Evolutionary conservation across 2,329 filamentous ascomycete genomes (phyloP).

Genomic region (Alternaria infectoria): DNA sequence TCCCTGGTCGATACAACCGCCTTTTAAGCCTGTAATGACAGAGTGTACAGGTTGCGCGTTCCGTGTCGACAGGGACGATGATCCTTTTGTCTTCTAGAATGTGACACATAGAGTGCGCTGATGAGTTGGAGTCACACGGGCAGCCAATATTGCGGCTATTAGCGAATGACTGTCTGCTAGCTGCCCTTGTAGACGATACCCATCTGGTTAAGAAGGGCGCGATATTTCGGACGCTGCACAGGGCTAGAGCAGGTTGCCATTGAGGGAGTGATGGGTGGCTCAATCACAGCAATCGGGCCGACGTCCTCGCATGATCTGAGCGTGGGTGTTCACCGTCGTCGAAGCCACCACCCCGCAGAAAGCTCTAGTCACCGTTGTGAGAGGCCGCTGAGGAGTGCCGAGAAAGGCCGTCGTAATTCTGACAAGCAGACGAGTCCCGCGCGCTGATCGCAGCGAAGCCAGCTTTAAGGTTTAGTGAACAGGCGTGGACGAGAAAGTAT

Average conservation of each 20-base stretch:
- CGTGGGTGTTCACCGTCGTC: conserved; percentile 9
- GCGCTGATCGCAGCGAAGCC: conserved; percentile 20
- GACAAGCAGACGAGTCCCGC: conserved; percentile 14
- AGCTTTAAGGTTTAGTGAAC: conserved; percentile 28
- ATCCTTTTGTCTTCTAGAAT: conserved; percentile 28
- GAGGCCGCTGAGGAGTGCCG: conserved; percentile 12
- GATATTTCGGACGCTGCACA: not conserved
- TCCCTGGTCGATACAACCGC: conserved; percentile 8
- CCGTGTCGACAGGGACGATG: not conserved
- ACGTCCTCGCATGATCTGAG: conserved; percentile 1
- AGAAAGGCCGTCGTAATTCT: conserved; percentile 9
- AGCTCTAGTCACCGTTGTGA: not conserved
- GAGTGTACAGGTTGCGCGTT: not conserved
- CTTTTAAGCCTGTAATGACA: not conserved
- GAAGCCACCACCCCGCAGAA: conserved; percentile 14
- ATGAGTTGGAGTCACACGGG: conserved; percentile 19
- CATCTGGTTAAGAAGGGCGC: not conserved
- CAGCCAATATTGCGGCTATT: conserved; percentile 17
- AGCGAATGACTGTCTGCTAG: conserved; percentile 17
- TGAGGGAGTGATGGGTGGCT: not conserved
- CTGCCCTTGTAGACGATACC: conserved; percentile 3
- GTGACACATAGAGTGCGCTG: conserved; percentile 32
- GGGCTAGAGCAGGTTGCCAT: not conserved
- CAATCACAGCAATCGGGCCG: conserved; percentile 3
- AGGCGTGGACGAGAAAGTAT: conserved; percentile 37